Evolutionary conservation across 176 grass and related monocot species (phyloP).

Genomic region (Saccharum spontaneum): DNA sequence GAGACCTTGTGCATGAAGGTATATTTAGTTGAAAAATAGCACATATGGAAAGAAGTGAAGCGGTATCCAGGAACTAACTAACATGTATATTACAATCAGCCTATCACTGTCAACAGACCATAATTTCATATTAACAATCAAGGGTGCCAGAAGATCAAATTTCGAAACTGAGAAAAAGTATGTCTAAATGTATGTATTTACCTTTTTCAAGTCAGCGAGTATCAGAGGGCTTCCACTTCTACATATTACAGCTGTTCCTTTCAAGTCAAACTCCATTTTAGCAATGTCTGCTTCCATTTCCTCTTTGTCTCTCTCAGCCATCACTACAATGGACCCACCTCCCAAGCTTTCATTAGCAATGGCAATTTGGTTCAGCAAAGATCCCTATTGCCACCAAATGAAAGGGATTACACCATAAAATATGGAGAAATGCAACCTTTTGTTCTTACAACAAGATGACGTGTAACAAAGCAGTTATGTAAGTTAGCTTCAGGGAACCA

Average conservation of each 20-base stretch:
- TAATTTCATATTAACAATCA: constrained; percentile 9
- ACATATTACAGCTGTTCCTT: constrained; percentile 82
- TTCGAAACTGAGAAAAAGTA: constrained; percentile 14
- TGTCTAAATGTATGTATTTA: constrained; percentile 19
- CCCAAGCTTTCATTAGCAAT: constrained; percentile 86
- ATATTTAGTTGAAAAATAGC: constrained; percentile 31
- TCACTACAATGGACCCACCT: constrained; percentile 72
- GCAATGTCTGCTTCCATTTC: constrained; percentile 86
- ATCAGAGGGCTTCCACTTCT: constrained; percentile 83
- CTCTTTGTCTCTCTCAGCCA: constrained; percentile 82
- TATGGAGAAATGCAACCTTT: not conserved
- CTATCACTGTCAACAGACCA: not conserved
- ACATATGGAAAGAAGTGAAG: not conserved
- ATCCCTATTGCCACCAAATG: constrained; percentile 47
- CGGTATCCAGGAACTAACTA: constrained; percentile 24
- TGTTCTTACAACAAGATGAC: not conserved
- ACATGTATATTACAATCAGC: constrained; percentile 17
- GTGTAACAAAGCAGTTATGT: not conserved
- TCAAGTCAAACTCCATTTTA: constrained; percentile 87
- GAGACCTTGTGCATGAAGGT: constrained; percentile 58
- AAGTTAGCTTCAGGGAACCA: not conserved
- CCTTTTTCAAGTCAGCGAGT: constrained; percentile 83
- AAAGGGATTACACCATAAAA: constrained; percentile 20
- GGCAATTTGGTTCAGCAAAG: constrained; percentile 77
- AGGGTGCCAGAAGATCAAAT: not conserved